Base-by-base conservation (phyloP, 495 filamentous ascomycete species). In the Penicillium egyptiacum region DNA sequence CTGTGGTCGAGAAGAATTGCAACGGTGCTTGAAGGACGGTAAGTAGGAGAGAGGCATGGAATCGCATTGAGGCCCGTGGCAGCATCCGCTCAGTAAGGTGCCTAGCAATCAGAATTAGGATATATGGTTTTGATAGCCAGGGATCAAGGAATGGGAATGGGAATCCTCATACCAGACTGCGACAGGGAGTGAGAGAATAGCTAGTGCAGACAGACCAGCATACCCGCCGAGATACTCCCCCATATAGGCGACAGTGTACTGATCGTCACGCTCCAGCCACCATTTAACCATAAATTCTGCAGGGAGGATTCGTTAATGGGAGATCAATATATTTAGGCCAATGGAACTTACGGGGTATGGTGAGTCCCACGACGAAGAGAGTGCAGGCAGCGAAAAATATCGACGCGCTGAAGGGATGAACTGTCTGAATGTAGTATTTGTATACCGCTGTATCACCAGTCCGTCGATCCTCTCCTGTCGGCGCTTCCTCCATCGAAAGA, bases 261-360 rank as follows among this genome's bases (percentile, higher is more conserved):
- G 16, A 41, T 41, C 39, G 6, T 16, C 20, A 9, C 39, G 14
- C 7, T n/a, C 39, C 12, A 41, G n/a, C 39, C 39, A 41, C 39
- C 39, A 41, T 41, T 41, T 41, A 10, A 41, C 39, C 39, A 41
- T n/a, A 16, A 41, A 41, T 41, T 41, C 39, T 41, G 39, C n/a
- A 41, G n/a, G 14, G 2, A 0, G 20, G n/a, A 20, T 5, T 16
- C 14, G 39, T 41, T 17, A 41, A 19, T 41, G 20, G 5, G 10
- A 41, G 5, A 20, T 2, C 20, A 25, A 25, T 19, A 19, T 17
- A 41, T 3, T 4, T 4, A 41, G 39, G n/a, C 6, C n/a, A 8
- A 17, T 41, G 9, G 10, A 9, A 41, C 39, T 41, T 19, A 41
- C 39, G 39, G n/a, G 39, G 39, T 19, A 41, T 6, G 16, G 10